These are phyloP conservation scores for Aspergillus melleus DNA, from an alignment of 2,329 filamentous ascomycete species.

Conservation along the genomic window DNA sequence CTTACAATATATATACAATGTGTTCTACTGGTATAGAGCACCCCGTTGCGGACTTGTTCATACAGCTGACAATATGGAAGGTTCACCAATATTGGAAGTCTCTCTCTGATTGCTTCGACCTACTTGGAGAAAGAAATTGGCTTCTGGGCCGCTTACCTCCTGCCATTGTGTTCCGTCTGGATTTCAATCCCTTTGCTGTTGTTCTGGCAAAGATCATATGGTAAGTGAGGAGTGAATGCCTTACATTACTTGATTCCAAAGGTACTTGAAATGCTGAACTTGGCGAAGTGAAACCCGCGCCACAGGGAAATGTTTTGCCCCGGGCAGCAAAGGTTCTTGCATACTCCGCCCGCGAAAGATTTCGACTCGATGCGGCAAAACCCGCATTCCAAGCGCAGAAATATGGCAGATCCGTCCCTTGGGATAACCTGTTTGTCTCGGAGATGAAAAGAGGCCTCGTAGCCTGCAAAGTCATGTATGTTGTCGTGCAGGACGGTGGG, in stretches of 20 bases:
- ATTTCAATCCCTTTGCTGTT: not conserved
- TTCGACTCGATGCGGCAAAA: conserved; percentile 1
- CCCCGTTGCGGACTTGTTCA: not conserved
- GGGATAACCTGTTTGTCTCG: conserved; percentile 2
- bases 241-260: too few species aligned
- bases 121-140: conserved; percentile 5
- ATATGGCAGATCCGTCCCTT: not conserved
- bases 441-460: not conserved
- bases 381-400: conserved; percentile 1
- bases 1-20: conserved; percentile 6
- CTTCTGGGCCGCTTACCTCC: conserved; percentile 7
- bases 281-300: not conserved
- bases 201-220: not conserved
- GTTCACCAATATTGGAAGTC: conserved; percentile 3
- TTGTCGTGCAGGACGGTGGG: not conserved
- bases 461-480: conserved; percentile 4
- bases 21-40: conserved; percentile 7
- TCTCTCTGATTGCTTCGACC: conserved; percentile 1
- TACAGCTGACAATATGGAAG: not conserved
- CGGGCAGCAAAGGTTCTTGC: conserved; percentile 1
- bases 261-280: not conserved
- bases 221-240: too few species aligned
- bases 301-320: not conserved
- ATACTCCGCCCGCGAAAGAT: not conserved
- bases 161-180: conserved; percentile 1